Evolutionary conservation across 495 filamentous ascomycete genomes (phyloP).

Genomic region (Xylaria acuta): DNA sequence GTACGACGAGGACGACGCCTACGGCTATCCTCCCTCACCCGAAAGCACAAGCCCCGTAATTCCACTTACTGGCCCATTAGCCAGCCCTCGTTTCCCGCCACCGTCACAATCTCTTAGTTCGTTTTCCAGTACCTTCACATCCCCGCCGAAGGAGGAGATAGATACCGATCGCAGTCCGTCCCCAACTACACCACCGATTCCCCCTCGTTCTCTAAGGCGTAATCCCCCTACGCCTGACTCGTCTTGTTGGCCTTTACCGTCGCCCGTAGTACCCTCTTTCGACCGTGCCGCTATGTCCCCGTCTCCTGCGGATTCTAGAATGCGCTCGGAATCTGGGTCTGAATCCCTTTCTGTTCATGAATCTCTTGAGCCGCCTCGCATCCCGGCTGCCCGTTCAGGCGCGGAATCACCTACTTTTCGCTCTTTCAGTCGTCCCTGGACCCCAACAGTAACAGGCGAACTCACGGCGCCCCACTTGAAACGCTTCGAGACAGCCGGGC

Average conservation of each 20-base stretch:
- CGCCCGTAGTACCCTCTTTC: conserved; percentile 30
- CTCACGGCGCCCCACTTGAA: conserved; percentile 12
- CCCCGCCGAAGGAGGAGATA: conserved; percentile 12
- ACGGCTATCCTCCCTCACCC: conserved; percentile 34
- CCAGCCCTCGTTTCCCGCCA: conserved; percentile 35
- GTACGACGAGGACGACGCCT: conserved; percentile 25
- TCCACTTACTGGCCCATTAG: conserved; percentile 36
- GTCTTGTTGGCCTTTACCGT: conserved; percentile 36
- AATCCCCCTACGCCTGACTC: conserved; percentile 36
- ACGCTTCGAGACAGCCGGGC: conserved; percentile 32
- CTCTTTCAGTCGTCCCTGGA: conserved; percentile 37
- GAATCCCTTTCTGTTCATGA: conserved; percentile 23
- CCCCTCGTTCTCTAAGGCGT: conserved; percentile 26
- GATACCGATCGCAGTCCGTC: conserved; percentile 1
- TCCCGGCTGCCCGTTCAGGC: conserved; percentile 16
- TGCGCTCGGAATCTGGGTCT: conserved; percentile 30
- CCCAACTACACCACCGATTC: conserved; percentile 17
- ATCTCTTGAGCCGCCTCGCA: conserved; percentile 24
- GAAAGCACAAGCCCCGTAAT: conserved; percentile 41
- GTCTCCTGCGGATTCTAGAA: conserved; percentile 2
- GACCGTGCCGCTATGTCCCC: conserved; percentile 24
- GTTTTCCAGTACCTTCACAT: not conserved
- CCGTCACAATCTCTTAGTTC: conserved; percentile 12
- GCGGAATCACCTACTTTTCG: conserved; percentile 36
- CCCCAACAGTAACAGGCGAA: conserved; percentile 21